Evolutionary conservation across 345 rosid genomes (phyloP).

Genomic region (Sisymbrium altissimum): DNA sequence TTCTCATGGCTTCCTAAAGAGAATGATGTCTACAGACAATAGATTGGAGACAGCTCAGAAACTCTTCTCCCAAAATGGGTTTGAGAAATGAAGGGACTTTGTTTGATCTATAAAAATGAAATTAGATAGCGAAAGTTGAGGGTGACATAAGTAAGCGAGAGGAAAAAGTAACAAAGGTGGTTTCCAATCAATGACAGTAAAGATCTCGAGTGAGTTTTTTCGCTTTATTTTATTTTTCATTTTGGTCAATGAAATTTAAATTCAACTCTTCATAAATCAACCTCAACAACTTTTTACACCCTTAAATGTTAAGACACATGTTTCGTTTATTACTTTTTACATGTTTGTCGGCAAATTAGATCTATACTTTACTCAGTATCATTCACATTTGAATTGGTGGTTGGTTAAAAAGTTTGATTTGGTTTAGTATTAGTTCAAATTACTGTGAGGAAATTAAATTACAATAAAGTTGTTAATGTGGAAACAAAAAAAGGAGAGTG

Average conservation of each 20-base stretch:
- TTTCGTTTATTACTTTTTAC: neutral
- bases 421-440: neutral
- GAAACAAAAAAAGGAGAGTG: neutral
- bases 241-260: conserved; percentile 18
- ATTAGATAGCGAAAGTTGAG: conserved; percentile 17
- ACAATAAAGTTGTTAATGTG: neutral
- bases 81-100: conserved; percentile 2
- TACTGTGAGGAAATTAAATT: neutral
- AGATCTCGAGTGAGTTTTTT: conserved; percentile 17
- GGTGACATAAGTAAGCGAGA: conserved; percentile 25
- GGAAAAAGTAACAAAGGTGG: conserved; percentile 14
- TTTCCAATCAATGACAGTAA: conserved; percentile 31
- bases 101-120: conserved; percentile 8
- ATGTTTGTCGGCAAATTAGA: neutral
- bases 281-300: conserved; percentile 15
- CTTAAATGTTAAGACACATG: neutral
- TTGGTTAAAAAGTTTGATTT: neutral
- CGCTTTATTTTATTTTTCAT: neutral
- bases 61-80: neutral
- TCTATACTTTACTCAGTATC: neutral
- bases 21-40: neutral
- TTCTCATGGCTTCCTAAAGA: conserved; percentile 23
- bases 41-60: conserved; percentile 10
- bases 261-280: conserved; percentile 7
- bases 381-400: neutral